Evolutionary conservation across 805 yeast species (phyloP).

Genomic region (Sugiyamaella americana): DNA sequence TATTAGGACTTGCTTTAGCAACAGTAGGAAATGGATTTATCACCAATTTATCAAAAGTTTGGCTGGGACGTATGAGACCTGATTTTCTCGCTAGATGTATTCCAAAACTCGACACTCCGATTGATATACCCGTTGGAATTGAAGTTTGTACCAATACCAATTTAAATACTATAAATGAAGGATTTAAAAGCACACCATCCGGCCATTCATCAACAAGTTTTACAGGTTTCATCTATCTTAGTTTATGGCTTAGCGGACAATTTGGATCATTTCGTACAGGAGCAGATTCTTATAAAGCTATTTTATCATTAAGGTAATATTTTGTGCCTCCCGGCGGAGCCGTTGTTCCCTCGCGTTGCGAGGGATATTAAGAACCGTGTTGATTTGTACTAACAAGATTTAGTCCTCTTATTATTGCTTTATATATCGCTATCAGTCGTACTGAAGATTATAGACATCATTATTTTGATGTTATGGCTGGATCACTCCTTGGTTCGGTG

Average conservation of each 20-base stretch:
- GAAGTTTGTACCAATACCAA: constrained; percentile 34
- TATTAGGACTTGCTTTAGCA: constrained; percentile 60
- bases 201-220: constrained; percentile 54
- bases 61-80: constrained; percentile 88
- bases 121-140: constrained; percentile 27
- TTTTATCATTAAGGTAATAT: constrained; percentile 21
- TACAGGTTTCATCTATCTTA: constrained; percentile 42
- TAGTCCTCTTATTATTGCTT: constrained; percentile 51
- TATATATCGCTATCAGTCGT: constrained; percentile 73
- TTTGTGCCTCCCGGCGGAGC: neutral
- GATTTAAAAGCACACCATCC: constrained; percentile 52
- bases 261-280: constrained; percentile 36
- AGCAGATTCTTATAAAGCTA: constrained; percentile 23
- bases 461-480: constrained; percentile 74
- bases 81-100: constrained; percentile 83
- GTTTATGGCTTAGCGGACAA: constrained; percentile 46
- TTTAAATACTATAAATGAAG: constrained; percentile 37
- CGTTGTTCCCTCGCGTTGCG: constrained; percentile 2
- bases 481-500: constrained; percentile 57
- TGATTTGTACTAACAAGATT: too few relatives aligned
- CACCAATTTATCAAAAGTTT: constrained; percentile 71
- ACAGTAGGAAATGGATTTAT: constrained; percentile 53
- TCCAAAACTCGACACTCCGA: constrained; percentile 56
- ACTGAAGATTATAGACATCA: constrained; percentile 92
- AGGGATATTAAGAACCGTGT: too few relatives aligned